These are phyloP conservation scores for Logfia minima DNA, from an alignment of 129 eudicot genomes.

Conservation along the genomic window DNA sequence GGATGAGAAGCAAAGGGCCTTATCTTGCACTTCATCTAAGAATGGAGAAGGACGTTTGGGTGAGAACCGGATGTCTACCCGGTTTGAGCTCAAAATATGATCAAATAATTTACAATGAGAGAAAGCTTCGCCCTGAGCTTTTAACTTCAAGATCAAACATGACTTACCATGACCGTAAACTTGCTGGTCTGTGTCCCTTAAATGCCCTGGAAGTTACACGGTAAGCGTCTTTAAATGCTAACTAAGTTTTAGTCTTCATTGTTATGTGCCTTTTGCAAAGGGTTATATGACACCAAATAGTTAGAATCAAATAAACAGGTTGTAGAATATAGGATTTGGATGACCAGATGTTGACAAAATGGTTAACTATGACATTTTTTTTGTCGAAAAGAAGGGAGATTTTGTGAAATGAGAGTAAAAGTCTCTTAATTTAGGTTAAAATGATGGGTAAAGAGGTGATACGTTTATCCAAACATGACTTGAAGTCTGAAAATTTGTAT, in stretches of 20 bases:
- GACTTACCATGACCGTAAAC: slow-evolving; percentile 86
- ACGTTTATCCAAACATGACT: too few relatives aligned
- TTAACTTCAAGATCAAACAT: slow-evolving; percentile 89
- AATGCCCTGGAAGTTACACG: slow-evolving; percentile 83
- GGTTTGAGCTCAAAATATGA: slow-evolving; percentile 68
- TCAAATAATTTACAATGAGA: slow-evolving; percentile 62
- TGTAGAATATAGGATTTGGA: not conserved
- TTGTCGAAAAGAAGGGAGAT: not conserved
- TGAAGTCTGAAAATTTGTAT: not conserved
- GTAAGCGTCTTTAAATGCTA: slow-evolving; percentile 34
- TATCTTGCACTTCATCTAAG: slow-evolving; percentile 93
- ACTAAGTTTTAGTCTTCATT: not conserved
- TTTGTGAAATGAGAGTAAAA: not conserved
- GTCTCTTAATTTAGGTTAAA: not conserved
- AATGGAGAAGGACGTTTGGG: slow-evolving; percentile 98
- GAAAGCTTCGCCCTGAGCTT: slow-evolving; percentile 73
- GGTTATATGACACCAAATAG: not conserved
- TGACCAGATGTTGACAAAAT: not conserved
- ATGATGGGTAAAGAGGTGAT: not conserved
- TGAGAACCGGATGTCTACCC: slow-evolving; percentile 96
- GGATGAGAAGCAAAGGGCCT: slow-evolving; percentile 88
- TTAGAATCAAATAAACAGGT: not conserved
- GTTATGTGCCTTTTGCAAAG: not conserved
- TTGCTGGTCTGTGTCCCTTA: slow-evolving; percentile 89
- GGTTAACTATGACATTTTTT: not conserved